Evolutionary conservation across 225 moss, liverwort and hornwort genomes (phyloP).

Genomic region (Sphagnum contortum): DNA sequence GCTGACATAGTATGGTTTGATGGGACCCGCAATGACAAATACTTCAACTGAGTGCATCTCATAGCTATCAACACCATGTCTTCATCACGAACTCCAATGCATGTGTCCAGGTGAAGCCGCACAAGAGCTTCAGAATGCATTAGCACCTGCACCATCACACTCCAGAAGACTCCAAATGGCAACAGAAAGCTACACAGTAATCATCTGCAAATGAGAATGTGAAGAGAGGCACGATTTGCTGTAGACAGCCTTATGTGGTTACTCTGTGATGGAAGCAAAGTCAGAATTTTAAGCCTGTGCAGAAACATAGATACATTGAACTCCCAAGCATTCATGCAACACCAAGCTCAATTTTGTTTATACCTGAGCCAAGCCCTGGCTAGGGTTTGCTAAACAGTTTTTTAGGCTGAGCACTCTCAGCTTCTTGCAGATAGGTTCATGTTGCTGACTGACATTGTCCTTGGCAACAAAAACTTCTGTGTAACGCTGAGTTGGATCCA

Average conservation of each 20-base stretch:
- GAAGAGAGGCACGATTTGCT: too few species aligned
- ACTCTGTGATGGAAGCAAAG: too few species aligned
- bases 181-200: neutral
- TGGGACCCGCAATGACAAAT: constrained; percentile 21
- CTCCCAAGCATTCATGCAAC: too few species aligned
- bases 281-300: too few species aligned
- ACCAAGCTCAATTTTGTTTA: neutral
- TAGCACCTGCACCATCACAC: constrained; percentile 11
- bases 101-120: constrained; percentile 23
- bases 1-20: constrained; percentile 4
- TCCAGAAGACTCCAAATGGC: neutral
- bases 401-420: constrained; percentile 20
- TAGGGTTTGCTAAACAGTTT: constrained; percentile 25
- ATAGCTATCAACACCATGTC: constrained; percentile 15
- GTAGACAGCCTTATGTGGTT: too few species aligned
- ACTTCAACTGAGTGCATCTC: constrained; percentile 15
- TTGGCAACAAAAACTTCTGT: constrained; percentile 31
- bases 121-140: constrained; percentile 10
- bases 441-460: constrained; percentile 17
- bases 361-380: constrained; percentile 26
- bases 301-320: too few species aligned
- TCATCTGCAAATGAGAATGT: too few species aligned
- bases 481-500: constrained; percentile 26
- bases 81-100: constrained; percentile 31
- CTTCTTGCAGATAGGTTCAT: constrained; percentile 12